Evolutionary conservation across 2,329 filamentous ascomycete species (phyloP).

Genomic region (Nigrospora osmanthi): DNA sequence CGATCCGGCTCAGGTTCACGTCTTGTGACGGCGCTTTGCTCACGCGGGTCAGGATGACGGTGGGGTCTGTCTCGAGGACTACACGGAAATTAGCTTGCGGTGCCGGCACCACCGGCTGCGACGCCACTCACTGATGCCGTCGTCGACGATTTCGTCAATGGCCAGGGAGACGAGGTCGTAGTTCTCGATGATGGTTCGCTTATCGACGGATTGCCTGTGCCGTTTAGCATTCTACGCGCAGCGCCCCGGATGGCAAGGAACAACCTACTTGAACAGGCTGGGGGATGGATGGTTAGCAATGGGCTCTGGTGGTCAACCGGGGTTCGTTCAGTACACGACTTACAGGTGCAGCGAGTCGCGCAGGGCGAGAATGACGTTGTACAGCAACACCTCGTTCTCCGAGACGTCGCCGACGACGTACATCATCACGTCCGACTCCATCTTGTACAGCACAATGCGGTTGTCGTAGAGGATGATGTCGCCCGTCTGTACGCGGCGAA

Average conservation of each 20-base stretch:
- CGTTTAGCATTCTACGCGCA: not conserved
- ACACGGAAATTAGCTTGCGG: slow-evolving; percentile 48
- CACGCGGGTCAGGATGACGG: slow-evolving; percentile 85
- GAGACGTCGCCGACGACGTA: slow-evolving; percentile 88
- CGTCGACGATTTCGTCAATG: slow-evolving; percentile 91
- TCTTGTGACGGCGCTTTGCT: slow-evolving; percentile 89
- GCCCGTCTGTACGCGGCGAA: slow-evolving; percentile 21
- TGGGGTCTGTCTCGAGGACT: slow-evolving; percentile 93
- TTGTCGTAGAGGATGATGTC: slow-evolving; percentile 98
- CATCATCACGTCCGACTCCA: slow-evolving; percentile 92
- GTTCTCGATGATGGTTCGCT: slow-evolving; percentile 96
- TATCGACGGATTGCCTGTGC: slow-evolving; percentile 83
- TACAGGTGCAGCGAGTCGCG: slow-evolving; percentile 78
- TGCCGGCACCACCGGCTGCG: not conserved
- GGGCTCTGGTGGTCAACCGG: too few species aligned
- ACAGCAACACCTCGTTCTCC: slow-evolving; percentile 95
- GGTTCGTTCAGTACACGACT: too few species aligned
- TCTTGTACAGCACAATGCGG: slow-evolving; percentile 94
- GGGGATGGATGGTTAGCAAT: not conserved
- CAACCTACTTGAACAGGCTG: not conserved
- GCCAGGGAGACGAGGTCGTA: slow-evolving; percentile 93
- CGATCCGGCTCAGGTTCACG: slow-evolving; percentile 86
- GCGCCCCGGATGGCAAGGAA: too few species aligned
- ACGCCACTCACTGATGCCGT: slow-evolving; percentile 24
- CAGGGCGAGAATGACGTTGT: slow-evolving; percentile 88